Conservation (phyloP, 2,329 filamentous ascomycete genomes). For the Aureobasidium namibiae region DNA sequence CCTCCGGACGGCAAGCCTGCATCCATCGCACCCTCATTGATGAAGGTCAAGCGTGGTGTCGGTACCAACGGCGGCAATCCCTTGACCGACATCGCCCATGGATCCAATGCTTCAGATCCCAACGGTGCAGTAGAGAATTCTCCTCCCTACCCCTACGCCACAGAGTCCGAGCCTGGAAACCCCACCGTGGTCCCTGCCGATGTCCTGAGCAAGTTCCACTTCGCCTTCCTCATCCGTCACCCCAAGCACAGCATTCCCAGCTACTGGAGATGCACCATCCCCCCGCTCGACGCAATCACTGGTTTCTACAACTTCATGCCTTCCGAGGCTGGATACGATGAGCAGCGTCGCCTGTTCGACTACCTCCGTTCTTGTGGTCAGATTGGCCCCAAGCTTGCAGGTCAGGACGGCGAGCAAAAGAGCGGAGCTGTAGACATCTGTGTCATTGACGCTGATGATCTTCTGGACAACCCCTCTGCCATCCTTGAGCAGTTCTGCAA, state of each 20-base stretch:
- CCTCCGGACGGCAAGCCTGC: constrained; percentile 63
- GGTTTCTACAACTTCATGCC: constrained; percentile 84
- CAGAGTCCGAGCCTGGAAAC: constrained; percentile 58
- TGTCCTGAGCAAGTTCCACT: constrained; percentile 74
- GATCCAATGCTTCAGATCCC: constrained; percentile 21
- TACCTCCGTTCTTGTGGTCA: constrained; percentile 63
- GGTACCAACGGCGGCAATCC: constrained; percentile 36
- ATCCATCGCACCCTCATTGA: constrained; percentile 69
- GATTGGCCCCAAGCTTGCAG: constrained; percentile 60
- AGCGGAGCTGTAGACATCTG: constrained; percentile 55
- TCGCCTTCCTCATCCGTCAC: constrained; percentile 93
- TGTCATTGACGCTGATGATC: constrained; percentile 86
- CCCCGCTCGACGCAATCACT: constrained; percentile 72
- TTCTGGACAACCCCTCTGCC: constrained; percentile 73
- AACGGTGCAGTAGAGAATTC: constrained; percentile 19
- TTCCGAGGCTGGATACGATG: constrained; percentile 80
- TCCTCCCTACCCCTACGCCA: constrained; percentile 51
- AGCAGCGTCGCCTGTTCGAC: constrained; percentile 81
- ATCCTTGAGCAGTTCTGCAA: constrained; percentile 74
- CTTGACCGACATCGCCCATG: constrained; percentile 8
- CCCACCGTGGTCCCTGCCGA: constrained; percentile 75
- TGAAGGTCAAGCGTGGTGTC: constrained; percentile 48
- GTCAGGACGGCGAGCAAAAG: constrained; percentile 19
- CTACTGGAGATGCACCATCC: constrained; percentile 89
- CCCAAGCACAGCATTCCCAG: constrained; percentile 87